phyloP scores from a whole-genome alignment of 768 basidiomycete species.

The Ramaria sp. region DNA sequence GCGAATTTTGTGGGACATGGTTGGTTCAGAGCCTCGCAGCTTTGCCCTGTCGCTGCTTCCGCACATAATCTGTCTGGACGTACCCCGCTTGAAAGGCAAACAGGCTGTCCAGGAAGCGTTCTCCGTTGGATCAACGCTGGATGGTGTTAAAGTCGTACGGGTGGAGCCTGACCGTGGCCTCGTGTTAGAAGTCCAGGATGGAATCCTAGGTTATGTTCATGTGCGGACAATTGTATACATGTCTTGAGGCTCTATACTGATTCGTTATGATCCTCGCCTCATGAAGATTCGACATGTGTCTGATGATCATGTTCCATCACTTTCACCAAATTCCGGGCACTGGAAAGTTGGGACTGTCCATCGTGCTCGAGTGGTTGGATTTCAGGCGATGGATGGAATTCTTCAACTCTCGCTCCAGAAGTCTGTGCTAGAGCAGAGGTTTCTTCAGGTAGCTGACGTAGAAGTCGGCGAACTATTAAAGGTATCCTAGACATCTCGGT shows the following conservation, averaged over 20 bases:
- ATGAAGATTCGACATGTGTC: conserved; percentile 85
- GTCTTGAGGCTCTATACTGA: conserved; percentile 7
- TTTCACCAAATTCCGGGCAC: conserved; percentile 57
- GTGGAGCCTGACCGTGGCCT: conserved; percentile 80
- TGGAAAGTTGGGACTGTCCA: conserved; percentile 78
- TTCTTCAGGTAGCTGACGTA: conserved; percentile 73
- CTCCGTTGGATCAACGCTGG: conserved; percentile 64
- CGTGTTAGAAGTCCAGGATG: conserved; percentile 51
- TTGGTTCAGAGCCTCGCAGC: conserved; percentile 55
- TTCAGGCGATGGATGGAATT: conserved; percentile 76
- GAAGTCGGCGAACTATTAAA: conserved; percentile 79
- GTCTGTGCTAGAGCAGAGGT: conserved; percentile 75
- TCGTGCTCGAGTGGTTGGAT: conserved; percentile 77
- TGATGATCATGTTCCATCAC: conserved; percentile 79
- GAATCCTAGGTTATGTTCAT: conserved; percentile 74
- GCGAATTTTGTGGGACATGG: conserved; percentile 73
- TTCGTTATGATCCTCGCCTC: neutral
- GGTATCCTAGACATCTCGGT: conserved; percentile 25
- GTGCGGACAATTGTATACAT: conserved; percentile 34
- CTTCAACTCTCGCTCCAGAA: conserved; percentile 80
- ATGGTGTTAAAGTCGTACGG: conserved; percentile 58
- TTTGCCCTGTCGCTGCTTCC: conserved; percentile 73
- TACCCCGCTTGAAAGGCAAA: conserved; percentile 24
- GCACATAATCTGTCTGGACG: conserved; percentile 52
- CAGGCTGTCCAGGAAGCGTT: conserved; percentile 41